Evolutionary conservation across 116 monocot genomes (phyloP).

Genomic region (Posidonia oceanica): DNA sequence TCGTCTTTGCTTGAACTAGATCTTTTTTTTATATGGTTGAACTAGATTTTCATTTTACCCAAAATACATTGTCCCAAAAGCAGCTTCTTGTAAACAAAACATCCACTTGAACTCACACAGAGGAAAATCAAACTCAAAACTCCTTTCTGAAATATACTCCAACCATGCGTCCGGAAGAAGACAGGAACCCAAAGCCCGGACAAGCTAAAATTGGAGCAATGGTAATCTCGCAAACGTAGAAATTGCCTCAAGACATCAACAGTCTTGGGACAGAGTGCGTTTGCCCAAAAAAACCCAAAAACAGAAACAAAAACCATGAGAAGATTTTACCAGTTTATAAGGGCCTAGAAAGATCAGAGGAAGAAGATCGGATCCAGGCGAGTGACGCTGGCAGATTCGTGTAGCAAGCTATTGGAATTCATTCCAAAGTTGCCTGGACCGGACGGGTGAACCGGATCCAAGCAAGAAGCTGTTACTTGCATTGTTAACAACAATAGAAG

Average conservation of each 20-base stretch:
- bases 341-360: constrained; percentile 29
- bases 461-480: constrained; percentile 46
- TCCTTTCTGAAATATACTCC: not conserved
- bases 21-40: no score
- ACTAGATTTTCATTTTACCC: no score
- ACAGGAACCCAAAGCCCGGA: not conserved
- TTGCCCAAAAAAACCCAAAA: constrained; percentile 10
- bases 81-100: no score
- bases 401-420: constrained; percentile 18
- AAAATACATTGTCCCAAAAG: no score
- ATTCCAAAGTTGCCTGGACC: constrained; percentile 8
- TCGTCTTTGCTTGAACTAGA: no score
- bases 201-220: not conserved
- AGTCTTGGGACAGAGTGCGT: constrained; percentile 45
- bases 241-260: constrained; percentile 34
- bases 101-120: no score
- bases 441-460: constrained; percentile 10
- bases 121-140: no score
- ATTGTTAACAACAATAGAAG: not conserved
- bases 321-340: constrained; percentile 22
- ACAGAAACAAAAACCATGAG: not conserved
- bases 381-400: constrained; percentile 19
- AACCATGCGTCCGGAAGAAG: constrained; percentile 1
- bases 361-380: constrained; percentile 25
- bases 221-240: constrained; percentile 28